Evolutionary conservation across 2,329 filamentous ascomycete genomes (phyloP), one percentile per base, ranked within the genome.

Genomic region (Claviceps maximensis): DNA sequence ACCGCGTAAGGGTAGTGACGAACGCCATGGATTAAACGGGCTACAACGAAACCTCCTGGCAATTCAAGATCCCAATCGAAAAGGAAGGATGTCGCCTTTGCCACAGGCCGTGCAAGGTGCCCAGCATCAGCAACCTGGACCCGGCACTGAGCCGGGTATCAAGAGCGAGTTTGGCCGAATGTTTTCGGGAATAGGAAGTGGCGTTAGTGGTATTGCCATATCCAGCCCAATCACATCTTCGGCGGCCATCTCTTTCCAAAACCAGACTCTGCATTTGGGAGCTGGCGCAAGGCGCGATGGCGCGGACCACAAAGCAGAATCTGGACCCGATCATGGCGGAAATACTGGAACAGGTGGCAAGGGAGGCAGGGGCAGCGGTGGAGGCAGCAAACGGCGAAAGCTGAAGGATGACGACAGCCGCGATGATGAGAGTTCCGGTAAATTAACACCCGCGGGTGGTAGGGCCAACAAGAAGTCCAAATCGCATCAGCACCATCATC

Each of bases 141-240:
- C 89, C 6, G 81, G 83, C 15, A 86, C 84, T 17, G 89, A 95
- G 65, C 86, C 89, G 12, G 86, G 86, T 45, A 95, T 96, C 63
- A 95, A 96, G 74, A 94, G 84, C 64, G 91, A 96, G 65, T 90
- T 96, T 65, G 90, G 90, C 29, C 84, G 89, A 57, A 95, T 96
- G 77, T 96, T 95, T 69, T 89, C 88, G 19, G 91, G 91, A n/a
- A 89, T 97, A 59, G 90, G 74, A 55, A 79, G 73, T 58, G 79
- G 74, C 56, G 74, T 78, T 33, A 74, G 69, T 56, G 72, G 68
- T 42, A 72, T 78, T 54, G 73, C 72, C 25, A 69, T 74, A 38
- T 74, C 77, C 15, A 80, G 76, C 59, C 77, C 78, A 2, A 70
- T 74, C 3, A 67, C 75, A 1, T 65, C 69, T 7, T 59, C 60